phyloP scores from a whole-genome alignment of 306 rosid species.

The Trifolium fragiferum region DNA sequence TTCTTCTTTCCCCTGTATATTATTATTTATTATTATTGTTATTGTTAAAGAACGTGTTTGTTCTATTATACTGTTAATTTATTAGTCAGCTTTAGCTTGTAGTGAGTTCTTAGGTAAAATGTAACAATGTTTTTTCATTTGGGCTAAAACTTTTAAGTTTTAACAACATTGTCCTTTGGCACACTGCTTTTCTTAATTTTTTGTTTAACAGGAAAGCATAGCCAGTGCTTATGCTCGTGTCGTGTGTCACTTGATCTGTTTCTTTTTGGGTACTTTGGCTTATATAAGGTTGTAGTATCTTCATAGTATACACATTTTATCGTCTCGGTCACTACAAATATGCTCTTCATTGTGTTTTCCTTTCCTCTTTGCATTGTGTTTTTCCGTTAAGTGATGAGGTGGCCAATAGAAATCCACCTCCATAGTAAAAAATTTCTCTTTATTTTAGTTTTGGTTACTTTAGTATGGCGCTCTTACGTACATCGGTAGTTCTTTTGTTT shows the following conservation, averaged over 20 bases:
- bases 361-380: neutral
- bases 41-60: constrained; percentile 37
- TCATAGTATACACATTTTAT: too few species aligned
- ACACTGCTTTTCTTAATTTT: constrained; percentile 46
- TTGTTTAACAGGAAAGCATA: constrained; percentile 47
- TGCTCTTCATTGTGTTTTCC: too few species aligned
- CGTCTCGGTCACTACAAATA: too few species aligned
- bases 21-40: constrained; percentile 30
- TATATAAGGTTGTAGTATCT: too few species aligned
- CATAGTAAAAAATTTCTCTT: too few species aligned
- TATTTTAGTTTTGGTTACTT: too few species aligned
- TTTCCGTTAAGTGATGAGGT: neutral
- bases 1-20: constrained; percentile 38
- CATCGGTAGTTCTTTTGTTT: too few species aligned
- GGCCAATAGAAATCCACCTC: neutral
- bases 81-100: constrained; percentile 45
- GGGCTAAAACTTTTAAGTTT: constrained; percentile 40
- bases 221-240: constrained; percentile 13
- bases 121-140: constrained; percentile 45
- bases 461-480: too few species aligned
- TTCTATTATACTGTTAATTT: constrained; percentile 45
- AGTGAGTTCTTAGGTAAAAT: constrained; percentile 40
- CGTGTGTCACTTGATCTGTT: neutral
- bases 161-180: constrained; percentile 40
- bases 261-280: neutral